Evolutionary conservation across 257 asterid species (phyloP), one percentile per base, ranked within the genome.

Genomic region (Ligustrum vulgare): DNA sequence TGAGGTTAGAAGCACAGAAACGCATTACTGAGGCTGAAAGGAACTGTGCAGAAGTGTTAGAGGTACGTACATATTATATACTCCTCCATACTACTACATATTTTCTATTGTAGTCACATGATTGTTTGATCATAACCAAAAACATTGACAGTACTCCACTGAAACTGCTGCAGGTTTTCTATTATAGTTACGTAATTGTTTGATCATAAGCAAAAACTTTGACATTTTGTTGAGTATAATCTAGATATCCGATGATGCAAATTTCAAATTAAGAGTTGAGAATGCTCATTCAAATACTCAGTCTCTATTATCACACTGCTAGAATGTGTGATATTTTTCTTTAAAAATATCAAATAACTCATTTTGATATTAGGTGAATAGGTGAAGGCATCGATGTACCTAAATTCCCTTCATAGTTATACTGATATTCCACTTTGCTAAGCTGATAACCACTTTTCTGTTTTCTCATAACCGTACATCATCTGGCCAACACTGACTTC

Each of bases 21-120:
- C 94, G 86, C 20, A 85, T 95, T 72, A 84, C 87, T 73, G 96
- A 93, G 81, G 91, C 93, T 36, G 99, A 95, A 88, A 90, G 89
- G 75, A 91, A 82, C 72, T 93, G 79, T 75, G 90, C 87, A 63
- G 98, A 91, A 78, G 89, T 79, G 67, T 80, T 95, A 69, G 94
- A 93, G 97, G 99, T 95, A 88, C 72, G 32, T 79, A 66, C 68
- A 34, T 82, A 63, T 58, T 65, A 33, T 49, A 43, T 74, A 75
- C 33, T 23, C 77, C 58, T 68, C 70, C 28, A 43, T 39, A 66
- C 71, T 63, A 56, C 72, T 69, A 67, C 72, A 31, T 74, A 41
- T 78, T 66, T 56, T 75, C 56, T 43, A 64, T 67, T 78, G 22
- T 78, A 34, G 62, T 70, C 54, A 20, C 45, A 69, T 20, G 34